Conservation (phyloP, 2,329 filamentous ascomycete species). For the Magnaporthales sp. region DNA sequence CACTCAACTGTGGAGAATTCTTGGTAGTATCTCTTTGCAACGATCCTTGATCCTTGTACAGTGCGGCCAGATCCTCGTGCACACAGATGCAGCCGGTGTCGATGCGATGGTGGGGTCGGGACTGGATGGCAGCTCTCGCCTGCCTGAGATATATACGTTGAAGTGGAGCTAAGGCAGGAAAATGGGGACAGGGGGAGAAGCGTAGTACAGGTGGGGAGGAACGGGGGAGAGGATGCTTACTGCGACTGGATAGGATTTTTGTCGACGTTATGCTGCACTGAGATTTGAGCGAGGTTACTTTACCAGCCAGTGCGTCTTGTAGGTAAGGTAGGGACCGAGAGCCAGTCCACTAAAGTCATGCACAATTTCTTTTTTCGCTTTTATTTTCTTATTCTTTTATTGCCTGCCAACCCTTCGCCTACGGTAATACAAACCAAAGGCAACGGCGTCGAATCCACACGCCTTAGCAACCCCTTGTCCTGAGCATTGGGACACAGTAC, state of each 20-base stretch:
- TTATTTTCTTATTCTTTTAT: neutral
- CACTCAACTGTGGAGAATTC: neutral
- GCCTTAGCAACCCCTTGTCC: neutral
- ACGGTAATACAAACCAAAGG: neutral
- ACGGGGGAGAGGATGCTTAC: neutral
- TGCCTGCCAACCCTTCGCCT: neutral
- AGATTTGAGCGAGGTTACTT: neutral
- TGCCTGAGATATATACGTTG: neutral
- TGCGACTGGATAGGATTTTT: neutral
- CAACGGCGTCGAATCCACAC: neutral
- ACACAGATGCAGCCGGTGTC: neutral
- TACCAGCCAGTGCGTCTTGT: neutral
- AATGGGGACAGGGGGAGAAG: neutral
- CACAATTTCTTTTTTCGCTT: neutral
- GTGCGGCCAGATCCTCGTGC: neutral
- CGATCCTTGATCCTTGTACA: neutral
- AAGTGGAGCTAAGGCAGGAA: neutral
- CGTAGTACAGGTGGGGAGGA: neutral
- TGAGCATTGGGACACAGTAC: neutral
- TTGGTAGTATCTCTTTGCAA: neutral
- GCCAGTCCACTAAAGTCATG: neutral
- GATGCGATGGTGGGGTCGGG: neutral
- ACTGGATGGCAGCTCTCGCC: neutral
- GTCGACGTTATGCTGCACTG: neutral
- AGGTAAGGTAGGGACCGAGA: neutral